Evolutionary conservation across 306 rosid genomes (phyloP), one percentile per base, ranked within the genome.

Genomic region (Cotoneaster glaucophyllus): DNA sequence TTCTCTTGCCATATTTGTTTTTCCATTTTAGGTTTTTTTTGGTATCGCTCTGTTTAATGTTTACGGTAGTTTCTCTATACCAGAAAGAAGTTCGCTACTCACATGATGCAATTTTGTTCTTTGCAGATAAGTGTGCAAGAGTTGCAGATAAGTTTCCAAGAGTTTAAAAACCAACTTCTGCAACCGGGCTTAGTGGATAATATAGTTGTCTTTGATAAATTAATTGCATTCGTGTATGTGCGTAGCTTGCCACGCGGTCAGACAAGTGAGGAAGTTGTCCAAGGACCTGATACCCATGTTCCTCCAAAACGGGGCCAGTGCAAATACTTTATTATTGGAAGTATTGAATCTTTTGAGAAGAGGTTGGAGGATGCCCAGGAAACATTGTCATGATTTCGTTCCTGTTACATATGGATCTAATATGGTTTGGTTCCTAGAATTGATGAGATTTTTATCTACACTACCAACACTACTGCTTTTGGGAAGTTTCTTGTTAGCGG

Each of bases 291-390:
- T 78, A 67, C 71, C 22, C 70, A 86, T 66, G 67, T 82, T 53
- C 87, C 58, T 56, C 88, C 89, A 67, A 81, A 74, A 74, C 81
- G 85, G 34, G 90, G 93, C 69, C 92, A 84, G 59, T 95, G 86
- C 82, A 95, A 84, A 81, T 95, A 89, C 67, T 89, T 95, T 79
- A 92, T 86, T 81, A 95, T 95, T 80, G 97, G 97, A 78, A 95
- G 99, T 81, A 85, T 95, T 31, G 99, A 95, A 71, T 92, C 92
- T 65, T 95, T 95, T 63, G 99, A 90, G 91, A 97, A 89, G 83
- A 95, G 92, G 88, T 78, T 95, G 81, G 96, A 92, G 85, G 99
- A 95, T 83, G 97, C 93, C n/a, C 97, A 95, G 80, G 97, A 92
- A 77, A 84, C 92, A 52, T 64, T 95, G 41, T 67, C 99, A 90